These are phyloP conservation scores for Proliferodiscus dingleyae DNA, from an alignment of 2,329 filamentous ascomycete genomes.

Conservation along the genomic window DNA sequence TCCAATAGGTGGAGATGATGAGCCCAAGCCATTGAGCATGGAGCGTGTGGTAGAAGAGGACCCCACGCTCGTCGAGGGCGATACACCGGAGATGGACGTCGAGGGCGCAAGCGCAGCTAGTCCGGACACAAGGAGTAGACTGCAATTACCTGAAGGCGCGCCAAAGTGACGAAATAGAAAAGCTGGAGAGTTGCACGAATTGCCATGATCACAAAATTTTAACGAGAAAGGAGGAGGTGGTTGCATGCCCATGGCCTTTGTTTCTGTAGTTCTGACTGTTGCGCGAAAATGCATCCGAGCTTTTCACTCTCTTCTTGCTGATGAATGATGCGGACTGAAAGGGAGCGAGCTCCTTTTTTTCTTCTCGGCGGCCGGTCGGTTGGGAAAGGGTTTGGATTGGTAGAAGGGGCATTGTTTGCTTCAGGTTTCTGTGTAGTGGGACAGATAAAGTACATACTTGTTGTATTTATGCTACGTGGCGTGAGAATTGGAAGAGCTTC, in stretches of 20 bases:
- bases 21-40: conserved; percentile 22
- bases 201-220: no score
- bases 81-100: conserved; percentile 20
- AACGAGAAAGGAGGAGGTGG: no score
- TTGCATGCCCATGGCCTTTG: background rate
- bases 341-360: background rate
- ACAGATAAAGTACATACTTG: no score
- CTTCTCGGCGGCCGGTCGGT: conserved; percentile 1
- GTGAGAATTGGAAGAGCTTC: background rate
- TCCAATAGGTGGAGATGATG: conserved; percentile 20
- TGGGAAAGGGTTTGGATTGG: background rate
- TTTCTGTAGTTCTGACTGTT: background rate
- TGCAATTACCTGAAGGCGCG: conserved; percentile 19
- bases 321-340: background rate
- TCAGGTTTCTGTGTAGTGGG: no score
- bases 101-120: conserved; percentile 10
- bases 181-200: background rate
- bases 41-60: conserved; percentile 32
- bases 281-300: background rate
- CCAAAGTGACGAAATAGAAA: conserved; percentile 8
- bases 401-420: background rate
- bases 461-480: background rate
- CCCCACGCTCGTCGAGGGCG: conserved; percentile 22
- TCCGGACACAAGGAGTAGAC: conserved; percentile 17
- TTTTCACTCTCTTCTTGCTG: background rate